Conservation (phyloP, 805 yeast species). For the Dipodascopsis uninucleata region DNA sequence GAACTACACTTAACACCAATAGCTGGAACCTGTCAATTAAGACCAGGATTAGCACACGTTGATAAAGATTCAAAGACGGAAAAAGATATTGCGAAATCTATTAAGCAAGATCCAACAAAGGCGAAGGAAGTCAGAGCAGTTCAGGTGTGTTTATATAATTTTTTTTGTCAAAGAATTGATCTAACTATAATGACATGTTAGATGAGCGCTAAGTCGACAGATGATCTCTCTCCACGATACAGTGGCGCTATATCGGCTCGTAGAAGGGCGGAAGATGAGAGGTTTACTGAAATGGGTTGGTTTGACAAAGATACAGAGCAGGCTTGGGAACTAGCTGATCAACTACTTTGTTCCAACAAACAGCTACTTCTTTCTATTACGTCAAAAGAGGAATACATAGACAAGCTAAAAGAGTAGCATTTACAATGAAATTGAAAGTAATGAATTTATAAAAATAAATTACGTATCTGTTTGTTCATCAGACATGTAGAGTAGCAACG, state of each 20-base stretch:
- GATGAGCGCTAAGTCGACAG: constrained; percentile 64
- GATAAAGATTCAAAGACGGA: constrained; percentile 53
- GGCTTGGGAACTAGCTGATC: constrained; percentile 36
- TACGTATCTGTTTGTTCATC: no score
- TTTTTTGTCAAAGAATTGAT: not conserved
- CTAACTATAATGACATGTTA: not conserved
- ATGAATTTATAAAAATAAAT: no score
- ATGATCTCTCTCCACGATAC: constrained; percentile 56
- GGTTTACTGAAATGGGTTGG: constrained; percentile 45
- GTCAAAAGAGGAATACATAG: constrained; percentile 28
- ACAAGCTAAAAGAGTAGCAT: constrained; percentile 11
- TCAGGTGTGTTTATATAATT: constrained; percentile 37
- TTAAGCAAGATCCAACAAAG: constrained; percentile 43
- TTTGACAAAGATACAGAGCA: constrained; percentile 38
- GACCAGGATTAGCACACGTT: constrained; percentile 77
- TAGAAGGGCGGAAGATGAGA: constrained; percentile 61
- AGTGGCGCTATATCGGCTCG: constrained; percentile 69
- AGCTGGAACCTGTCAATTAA: constrained; percentile 64
- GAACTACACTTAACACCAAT: constrained; percentile 64
- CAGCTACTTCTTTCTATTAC: constrained; percentile 23
- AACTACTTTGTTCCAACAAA: constrained; percentile 25
- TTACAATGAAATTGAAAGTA: no score
- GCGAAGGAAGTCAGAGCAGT: constrained; percentile 56
- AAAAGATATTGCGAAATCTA: constrained; percentile 41
- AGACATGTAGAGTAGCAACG: no score